Percentiles rank a stretch among this genome's conserved stretches.
These are phyloP conservation scores for Zoysia pacifica DNA, from an alignment of 176 grass and related monocot genomes.

Conservation along the genomic window DNA sequence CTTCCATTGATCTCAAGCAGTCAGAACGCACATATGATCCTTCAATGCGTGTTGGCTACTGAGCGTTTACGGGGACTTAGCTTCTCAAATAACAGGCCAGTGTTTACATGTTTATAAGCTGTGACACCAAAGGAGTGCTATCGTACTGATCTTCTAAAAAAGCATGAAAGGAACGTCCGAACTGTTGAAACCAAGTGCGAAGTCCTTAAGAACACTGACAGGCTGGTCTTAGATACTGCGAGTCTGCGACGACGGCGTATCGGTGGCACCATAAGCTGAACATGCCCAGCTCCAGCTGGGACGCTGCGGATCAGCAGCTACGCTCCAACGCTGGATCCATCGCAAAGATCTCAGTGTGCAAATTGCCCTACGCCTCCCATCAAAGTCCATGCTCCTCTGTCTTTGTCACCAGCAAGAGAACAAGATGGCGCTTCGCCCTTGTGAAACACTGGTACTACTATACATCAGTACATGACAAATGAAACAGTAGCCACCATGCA, in stretches of 20 bases:
- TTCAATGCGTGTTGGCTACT: not conserved
- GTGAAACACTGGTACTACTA: too few species aligned
- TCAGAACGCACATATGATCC: not conserved
- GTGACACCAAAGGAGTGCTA: not conserved
- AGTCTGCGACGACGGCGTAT: constrained; percentile 3
- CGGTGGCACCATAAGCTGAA: not conserved
- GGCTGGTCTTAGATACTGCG: constrained; percentile 2
- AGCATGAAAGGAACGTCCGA: constrained; percentile 44
- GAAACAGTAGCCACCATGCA: not conserved
- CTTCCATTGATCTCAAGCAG: not conserved
- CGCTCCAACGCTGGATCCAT: constrained; percentile 33
- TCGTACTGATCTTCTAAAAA: constrained; percentile 15
- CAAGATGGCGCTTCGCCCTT: not conserved
- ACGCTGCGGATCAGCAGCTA: constrained; percentile 12
- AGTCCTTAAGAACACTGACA: not conserved
- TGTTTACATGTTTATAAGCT: not conserved
- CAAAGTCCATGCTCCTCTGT: constrained; percentile 24
- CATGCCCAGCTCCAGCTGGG: not conserved
- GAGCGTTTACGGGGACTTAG: too few species aligned
- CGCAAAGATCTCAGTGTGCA: constrained; percentile 43
- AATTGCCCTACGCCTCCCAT: constrained; percentile 28
- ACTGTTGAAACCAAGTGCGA: not conserved
- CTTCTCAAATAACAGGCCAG: too few species aligned
- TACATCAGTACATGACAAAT: constrained; percentile 15
- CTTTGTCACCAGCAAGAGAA: constrained; percentile 34